Conservation (phyloP, 1,284 basidiomycete species). For the Moesziomyces antarcticus region DNA sequence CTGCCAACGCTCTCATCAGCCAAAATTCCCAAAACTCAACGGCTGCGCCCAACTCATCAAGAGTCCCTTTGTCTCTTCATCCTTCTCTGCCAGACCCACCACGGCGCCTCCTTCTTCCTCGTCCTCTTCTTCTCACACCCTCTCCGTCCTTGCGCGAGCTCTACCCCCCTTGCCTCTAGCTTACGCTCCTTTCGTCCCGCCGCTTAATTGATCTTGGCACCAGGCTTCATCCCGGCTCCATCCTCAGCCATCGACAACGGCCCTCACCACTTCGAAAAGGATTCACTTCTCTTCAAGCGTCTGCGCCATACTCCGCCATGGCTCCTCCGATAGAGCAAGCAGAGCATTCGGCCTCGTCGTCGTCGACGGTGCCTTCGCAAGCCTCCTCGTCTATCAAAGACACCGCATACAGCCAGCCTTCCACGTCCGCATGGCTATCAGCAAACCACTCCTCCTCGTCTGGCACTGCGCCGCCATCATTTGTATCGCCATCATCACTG, state of each 20-base stretch:
- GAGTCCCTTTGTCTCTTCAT: no score
- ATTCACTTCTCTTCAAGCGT: background rate
- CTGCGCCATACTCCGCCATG: constrained; percentile 5
- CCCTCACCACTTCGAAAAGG: background rate
- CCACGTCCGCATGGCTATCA: constrained; percentile 5
- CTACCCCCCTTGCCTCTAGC: no score
- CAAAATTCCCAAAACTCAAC: no score
- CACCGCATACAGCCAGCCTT: constrained; percentile 1
- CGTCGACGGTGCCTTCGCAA: constrained; percentile 3
- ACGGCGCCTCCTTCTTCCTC: no score
- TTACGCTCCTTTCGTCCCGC: background rate
- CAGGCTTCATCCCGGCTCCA: no score
- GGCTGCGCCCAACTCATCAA: no score
- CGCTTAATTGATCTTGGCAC: background rate
- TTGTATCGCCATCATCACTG: constrained; percentile 20
- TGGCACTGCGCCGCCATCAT: constrained; percentile 5
- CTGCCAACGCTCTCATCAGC: no score
- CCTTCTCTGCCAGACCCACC: no score
- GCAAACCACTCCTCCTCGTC: constrained; percentile 1
- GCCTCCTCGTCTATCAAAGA: background rate
- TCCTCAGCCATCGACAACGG: no score
- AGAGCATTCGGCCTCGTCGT: background rate
- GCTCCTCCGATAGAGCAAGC: constrained; percentile 20
- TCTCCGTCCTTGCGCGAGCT: no score
- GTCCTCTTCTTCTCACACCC: no score